phyloP scores from a whole-genome alignment of 441 rosid species.

The Pelargonium cotyledonis region DNA sequence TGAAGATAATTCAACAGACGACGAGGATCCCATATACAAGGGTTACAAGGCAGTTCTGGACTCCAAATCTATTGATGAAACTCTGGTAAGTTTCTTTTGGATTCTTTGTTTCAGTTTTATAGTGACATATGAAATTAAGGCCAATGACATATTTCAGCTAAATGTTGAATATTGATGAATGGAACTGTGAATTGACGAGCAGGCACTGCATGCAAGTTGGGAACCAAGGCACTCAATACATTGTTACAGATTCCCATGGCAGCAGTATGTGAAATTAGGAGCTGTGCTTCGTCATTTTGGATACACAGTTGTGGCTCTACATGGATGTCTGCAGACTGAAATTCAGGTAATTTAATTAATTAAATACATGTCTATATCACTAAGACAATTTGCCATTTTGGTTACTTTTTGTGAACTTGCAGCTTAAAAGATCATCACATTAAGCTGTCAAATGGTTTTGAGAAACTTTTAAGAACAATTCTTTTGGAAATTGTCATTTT shows the following conservation, averaged over 20 bases:
- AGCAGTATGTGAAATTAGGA: constrained; percentile 75
- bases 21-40: constrained; percentile 63
- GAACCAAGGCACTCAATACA: constrained; percentile 69
- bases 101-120: too few relatives aligned
- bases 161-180: neutral
- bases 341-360: constrained; percentile 72
- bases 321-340: constrained; percentile 76
- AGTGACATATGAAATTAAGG: too few relatives aligned
- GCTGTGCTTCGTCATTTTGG: constrained; percentile 81
- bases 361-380: too few relatives aligned
- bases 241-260: constrained; percentile 65
- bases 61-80: constrained; percentile 78
- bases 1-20: constrained; percentile 23
- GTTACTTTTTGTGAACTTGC: too few relatives aligned
- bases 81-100: constrained; percentile 43
- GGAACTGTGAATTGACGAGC: constrained; percentile 8
- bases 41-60: constrained; percentile 82
- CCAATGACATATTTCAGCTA: neutral
- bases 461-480: neutral
- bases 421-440: neutral
- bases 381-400: too few relatives aligned
- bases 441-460: neutral
- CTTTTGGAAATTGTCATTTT: neutral
- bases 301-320: constrained; percentile 70
- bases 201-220: constrained; percentile 85